Percentiles rank a stretch among this genome's conserved stretches.
These are phyloP conservation scores for Citrus reticulata DNA, from an alignment of 345 rosid species.

Conservation along the genomic window DNA sequence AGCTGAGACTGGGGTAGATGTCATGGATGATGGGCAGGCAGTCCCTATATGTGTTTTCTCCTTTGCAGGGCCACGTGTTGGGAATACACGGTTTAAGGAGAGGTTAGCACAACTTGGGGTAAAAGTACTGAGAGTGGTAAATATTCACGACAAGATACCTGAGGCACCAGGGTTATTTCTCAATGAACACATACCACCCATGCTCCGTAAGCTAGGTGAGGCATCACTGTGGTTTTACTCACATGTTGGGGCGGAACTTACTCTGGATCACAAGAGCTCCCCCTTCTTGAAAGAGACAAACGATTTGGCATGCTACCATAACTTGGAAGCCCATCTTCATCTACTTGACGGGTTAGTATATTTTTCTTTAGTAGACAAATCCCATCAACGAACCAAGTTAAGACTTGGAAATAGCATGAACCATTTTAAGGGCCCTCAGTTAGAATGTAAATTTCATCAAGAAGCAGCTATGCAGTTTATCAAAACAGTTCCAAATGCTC, in stretches of 20 bases:
- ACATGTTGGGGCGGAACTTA: constrained; percentile 24
- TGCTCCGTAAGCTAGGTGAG: not conserved
- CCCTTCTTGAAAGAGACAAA: constrained; percentile 25
- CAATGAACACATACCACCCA: constrained; percentile 8
- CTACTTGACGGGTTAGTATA: constrained; percentile 16
- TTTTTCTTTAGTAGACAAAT: not conserved
- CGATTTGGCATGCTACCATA: constrained; percentile 16
- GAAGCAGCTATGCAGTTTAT: not conserved
- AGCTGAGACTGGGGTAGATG: constrained; percentile 14
- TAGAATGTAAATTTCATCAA: not conserved
- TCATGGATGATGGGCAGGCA: not conserved
- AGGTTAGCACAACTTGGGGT: constrained; percentile 17
- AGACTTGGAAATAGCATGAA: not conserved
- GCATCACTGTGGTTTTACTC: constrained; percentile 20
- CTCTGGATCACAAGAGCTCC: constrained; percentile 15
- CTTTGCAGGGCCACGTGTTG: constrained; percentile 28
- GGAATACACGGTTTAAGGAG: constrained; percentile 21
- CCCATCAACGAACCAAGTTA: not conserved
- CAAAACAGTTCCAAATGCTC: not conserved
- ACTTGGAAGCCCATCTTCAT: constrained; percentile 27
- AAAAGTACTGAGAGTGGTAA: constrained; percentile 24
- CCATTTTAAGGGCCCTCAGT: not conserved
- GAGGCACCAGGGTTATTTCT: constrained; percentile 21
- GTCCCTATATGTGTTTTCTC: constrained; percentile 18
- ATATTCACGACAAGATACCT: constrained; percentile 24